A percentile compares a stretch with the other conserved stretches of the same genome.
phyloP scores from a whole-genome alignment of 192 early-diverging fungal species.

The Coemansia sp. region DNA sequence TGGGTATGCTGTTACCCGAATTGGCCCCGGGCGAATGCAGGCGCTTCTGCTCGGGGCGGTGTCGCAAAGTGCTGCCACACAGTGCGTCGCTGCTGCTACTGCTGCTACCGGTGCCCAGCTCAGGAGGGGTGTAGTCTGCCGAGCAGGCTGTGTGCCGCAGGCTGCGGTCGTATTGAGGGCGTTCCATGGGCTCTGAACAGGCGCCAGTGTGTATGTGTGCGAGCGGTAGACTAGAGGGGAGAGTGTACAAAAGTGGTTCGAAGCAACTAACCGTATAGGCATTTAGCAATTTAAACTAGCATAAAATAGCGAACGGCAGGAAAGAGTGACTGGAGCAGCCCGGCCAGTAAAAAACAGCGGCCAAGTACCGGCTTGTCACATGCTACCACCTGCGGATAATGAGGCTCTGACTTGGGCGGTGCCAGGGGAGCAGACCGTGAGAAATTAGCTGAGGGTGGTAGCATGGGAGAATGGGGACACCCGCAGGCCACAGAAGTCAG shows the following conservation, averaged over 20 bases:
- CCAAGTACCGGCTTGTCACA: constrained; percentile 5
- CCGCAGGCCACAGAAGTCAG: constrained; percentile 8
- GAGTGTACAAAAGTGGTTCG: neutral
- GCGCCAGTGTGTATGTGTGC: constrained; percentile 3
- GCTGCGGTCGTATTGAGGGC: constrained; percentile 15
- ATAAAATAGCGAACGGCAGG: neutral
- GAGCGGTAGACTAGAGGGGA: neutral
- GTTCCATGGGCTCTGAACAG: constrained; percentile 7
- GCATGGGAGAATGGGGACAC: neutral
- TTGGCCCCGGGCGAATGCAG: neutral
- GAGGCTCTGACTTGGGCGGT: neutral
- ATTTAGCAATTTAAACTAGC: constrained; percentile 3
- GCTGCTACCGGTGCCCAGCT: constrained; percentile 6
- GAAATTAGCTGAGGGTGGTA: neutral
- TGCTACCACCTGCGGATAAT: constrained; percentile 4
- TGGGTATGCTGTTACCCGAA: neutral
- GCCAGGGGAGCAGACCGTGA: constrained; percentile 3
- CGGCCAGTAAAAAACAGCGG: neutral
- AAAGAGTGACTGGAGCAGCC: neutral
- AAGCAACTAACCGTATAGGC: neutral
- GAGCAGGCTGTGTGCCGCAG: constrained; percentile 12
- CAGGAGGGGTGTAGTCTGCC: neutral
- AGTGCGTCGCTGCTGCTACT: constrained; percentile 2
- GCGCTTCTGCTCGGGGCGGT: constrained; percentile 5
- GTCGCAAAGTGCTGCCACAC: neutral